Percentiles rank a stretch among this genome's conserved stretches.
Evolutionary conservation across 768 basidiomycete species (phyloP).

Genomic region (Lyophyllum atratum): DNA sequence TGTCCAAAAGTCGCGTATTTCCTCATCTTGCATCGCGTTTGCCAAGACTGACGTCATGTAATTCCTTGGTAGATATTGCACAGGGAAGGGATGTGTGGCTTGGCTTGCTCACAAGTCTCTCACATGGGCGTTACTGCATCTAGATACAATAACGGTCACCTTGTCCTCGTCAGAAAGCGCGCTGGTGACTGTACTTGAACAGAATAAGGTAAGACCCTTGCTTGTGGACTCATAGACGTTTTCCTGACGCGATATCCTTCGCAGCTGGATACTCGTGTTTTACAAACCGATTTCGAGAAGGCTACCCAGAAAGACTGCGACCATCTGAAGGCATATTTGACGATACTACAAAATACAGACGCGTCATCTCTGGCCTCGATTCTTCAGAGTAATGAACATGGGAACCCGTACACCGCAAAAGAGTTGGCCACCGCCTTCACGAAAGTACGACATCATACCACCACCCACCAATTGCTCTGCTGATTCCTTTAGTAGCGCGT

Average conservation of each 20-base stretch:
- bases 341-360: neutral
- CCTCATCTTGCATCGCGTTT: neutral
- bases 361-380: slow-evolving; percentile 7
- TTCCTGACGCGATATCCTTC: neutral
- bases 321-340: slow-evolving; percentile 4
- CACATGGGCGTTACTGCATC: slow-evolving; percentile 14
- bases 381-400: slow-evolving; percentile 9
- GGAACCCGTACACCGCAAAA: slow-evolving; percentile 11
- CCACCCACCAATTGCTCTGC: neutral
- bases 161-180: slow-evolving; percentile 3
- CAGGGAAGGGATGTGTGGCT: slow-evolving; percentile 7
- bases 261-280: slow-evolving; percentile 9
- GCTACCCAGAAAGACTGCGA: slow-evolving; percentile 13
- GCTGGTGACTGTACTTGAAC: slow-evolving; percentile 3
- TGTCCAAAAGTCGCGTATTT: slow-evolving; percentile 1
- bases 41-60: slow-evolving; percentile 12
- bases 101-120: slow-evolving; percentile 12
- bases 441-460: slow-evolving; percentile 3
- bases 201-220: slow-evolving; percentile 6
- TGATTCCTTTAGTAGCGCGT: slow-evolving; percentile 7
- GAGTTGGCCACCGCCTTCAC: slow-evolving; percentile 18
- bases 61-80: slow-evolving; percentile 4
- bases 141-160: neutral
- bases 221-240: neutral
- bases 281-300: slow-evolving; percentile 10